Percentiles rank a stretch among this genome's conserved stretches.
These are phyloP conservation scores for Phytophthora lateralis DNA, from an alignment of 352 stramenopile species.

Conservation along the genomic window DNA sequence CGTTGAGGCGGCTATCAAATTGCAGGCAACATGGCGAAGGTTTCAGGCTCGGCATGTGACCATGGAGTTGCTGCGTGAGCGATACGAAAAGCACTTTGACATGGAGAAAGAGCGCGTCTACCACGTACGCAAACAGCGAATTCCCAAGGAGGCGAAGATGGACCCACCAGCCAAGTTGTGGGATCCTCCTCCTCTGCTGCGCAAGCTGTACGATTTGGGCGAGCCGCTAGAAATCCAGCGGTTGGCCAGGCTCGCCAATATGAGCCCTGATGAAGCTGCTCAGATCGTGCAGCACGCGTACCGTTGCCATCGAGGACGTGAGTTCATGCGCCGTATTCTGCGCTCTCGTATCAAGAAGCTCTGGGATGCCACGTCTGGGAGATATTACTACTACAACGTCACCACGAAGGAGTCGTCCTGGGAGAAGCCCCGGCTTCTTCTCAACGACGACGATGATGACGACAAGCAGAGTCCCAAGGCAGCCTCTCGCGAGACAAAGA, in stretches of 20 bases:
- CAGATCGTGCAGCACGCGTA: constrained; percentile 60
- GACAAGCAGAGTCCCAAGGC: constrained; percentile 16
- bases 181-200: constrained; percentile 44
- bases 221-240: constrained; percentile 71
- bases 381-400: constrained; percentile 79
- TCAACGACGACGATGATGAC: constrained; percentile 29
- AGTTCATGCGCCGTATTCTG: constrained; percentile 47
- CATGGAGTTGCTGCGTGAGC: constrained; percentile 28
- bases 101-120: constrained; percentile 59
- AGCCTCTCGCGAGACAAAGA: background rate
- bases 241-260: constrained; percentile 47
- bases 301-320: constrained; percentile 42
- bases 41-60: constrained; percentile 36
- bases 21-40: constrained; percentile 52
- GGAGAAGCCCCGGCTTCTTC: constrained; percentile 62
- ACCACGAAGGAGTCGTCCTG: constrained; percentile 72
- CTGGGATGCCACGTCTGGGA: constrained; percentile 50
- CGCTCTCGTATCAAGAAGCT: constrained; percentile 64
- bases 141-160: constrained; percentile 15
- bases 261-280: constrained; percentile 60
- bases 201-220: constrained; percentile 62
- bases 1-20: constrained; percentile 49
- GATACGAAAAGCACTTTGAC: constrained; percentile 81
- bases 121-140: constrained; percentile 36
- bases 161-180: constrained; percentile 30